Base-by-base conservation (phyloP, 2,329 filamentous ascomycete genomes). In the Xylariales sp. region DNA sequence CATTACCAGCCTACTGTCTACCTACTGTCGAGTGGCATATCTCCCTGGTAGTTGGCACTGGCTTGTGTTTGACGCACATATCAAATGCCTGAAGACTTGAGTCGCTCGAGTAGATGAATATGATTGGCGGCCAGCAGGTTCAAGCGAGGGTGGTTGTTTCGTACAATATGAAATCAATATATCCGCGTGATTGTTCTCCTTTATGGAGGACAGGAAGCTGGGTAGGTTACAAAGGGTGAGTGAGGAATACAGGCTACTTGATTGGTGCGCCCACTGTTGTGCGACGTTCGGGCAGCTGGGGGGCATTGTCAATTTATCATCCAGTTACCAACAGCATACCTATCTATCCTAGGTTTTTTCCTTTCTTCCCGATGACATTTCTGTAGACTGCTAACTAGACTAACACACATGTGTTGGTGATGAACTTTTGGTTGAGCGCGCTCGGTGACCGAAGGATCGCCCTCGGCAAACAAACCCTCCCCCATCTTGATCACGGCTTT, bases 221-320 rank as follows among this genome's bases (percentile, higher is more conserved):
- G 49, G 67, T 56, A 65, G 54, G 59, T 57, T 56, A 64, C 56
- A 55, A 30, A 18, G 43, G 41, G 41, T 18, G 18, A 55, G 57
- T 30, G 65, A 46, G 23, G 23, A 23, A 23, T 23, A 23, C 23
- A 23, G 45, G 49, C 36, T 62, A 56, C 41, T 69, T 72, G 67
- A 74, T 75, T 70, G 72, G 71, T 67, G 66, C 6, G 10, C 54
- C 48, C 62, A 30, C 36, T 30, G 57, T 63, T 16, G 53, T 63
- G 59, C 58, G 43, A 65, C 45, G 39, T 59, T 59, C 18, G 43
- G 53, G 50, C 18, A 50, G 52, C 48, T 48, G 39, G 63, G 61
- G 39, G n/a, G 53, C 32, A 12, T 46, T 39, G 12, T 54, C 36
- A 59, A 46, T 57, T 12, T 41, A 36, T 57, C 43, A 50, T 36